Base-by-base conservation (phyloP, 2,329 filamentous ascomycete genomes). In the Ampelomyces quisqualis region DNA sequence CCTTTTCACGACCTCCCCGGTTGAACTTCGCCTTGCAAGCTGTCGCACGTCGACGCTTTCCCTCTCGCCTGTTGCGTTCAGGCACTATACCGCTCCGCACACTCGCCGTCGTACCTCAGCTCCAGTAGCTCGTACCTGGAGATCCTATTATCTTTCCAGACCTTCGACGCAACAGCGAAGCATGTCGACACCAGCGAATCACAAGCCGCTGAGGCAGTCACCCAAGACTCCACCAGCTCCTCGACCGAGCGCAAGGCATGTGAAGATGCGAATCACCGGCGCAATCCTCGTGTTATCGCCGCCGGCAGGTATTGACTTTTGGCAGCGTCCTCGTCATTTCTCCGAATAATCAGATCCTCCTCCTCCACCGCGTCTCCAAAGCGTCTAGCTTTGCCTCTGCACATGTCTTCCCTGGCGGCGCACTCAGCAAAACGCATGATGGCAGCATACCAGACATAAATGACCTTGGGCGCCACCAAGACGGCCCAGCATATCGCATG, bases 381-480 rank as follows among this genome's bases (percentile, higher is more conserved):
- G 93, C 88, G 0, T 82, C 80, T 1, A 86, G 90, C 2, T 97
- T 96, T 61, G 81, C 91, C 3, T 91, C 88, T 0, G 93, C 91
- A 0, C 90, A 97, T 62, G 93, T 98, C 46, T 98, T 98, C 55
- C 91, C 93, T 0, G 93, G 93, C 22, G 93, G 93, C 5, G 90
- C 90, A 57, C 77, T 95, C 15, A 85, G 89, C 9, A 68, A 79
- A 0, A 79, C 79, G 14, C 88, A 95, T 58, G 91, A 97, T 55
- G 90, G 87, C 21, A 55, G 67, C 14, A 71, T 77, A 9, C 75
- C 80, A 1, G 68, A 69, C 0, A 60, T 69, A 0, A 75, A 75
- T 11, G 73, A 80, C 19, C 67, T 73, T 0, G 71, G 69, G 7
- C 73, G 84, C 9, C 90, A 96, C 57, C 67, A 74, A 8, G 90